Evolutionary conservation across 495 filamentous ascomycete genomes (phyloP), one percentile per base, ranked within the genome.

Genomic region (Penicillium coprophilum): DNA sequence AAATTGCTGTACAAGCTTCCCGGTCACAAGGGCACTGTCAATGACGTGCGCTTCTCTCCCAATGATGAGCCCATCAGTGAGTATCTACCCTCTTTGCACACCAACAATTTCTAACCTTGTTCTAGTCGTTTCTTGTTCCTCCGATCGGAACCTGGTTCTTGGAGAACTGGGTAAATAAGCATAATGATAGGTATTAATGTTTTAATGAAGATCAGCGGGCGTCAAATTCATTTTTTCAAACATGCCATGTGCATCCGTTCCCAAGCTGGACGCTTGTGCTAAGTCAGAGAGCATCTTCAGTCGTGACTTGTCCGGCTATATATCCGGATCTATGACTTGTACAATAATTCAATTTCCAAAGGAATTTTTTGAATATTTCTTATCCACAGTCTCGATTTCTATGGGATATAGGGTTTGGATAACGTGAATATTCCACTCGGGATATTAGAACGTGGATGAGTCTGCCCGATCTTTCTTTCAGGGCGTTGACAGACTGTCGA

Each of bases 1-100:
- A 97, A 94, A 73, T 73, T 99, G 56, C 68, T 96, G 44, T 95
- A 96, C 75, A 97, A 97, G 70, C 77, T 99, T 47, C 94, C 94
- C 0, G 94, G 94, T 0, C 94, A 99, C 65, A 93, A 92, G 70
- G 94, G 95, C 12, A 89, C 91, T 2, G 95, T 98, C 41, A 98
- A 97, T 65, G 92, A 93, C 69, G 92, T 93, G 50, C 85, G 91
- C 60, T 93, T 99, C 66, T 88, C 89, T 32, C 91, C 94, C 2
- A 77, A 77, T 41, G 84, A 85, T 40, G 92, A 96, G 59, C 90
- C 92, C 41, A 87, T 97, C 46, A 85, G 93, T 97, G 80, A 85
- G 93, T 88, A 13, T 20, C 17, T 54, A 24, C 6, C 48, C 23
- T 41, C 23, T 23, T 11, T 5, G 4, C 21, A 52, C 13, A 27